Conservation (phyloP, 2,329 filamentous ascomycete species). For the Diplodia intermedia region DNA sequence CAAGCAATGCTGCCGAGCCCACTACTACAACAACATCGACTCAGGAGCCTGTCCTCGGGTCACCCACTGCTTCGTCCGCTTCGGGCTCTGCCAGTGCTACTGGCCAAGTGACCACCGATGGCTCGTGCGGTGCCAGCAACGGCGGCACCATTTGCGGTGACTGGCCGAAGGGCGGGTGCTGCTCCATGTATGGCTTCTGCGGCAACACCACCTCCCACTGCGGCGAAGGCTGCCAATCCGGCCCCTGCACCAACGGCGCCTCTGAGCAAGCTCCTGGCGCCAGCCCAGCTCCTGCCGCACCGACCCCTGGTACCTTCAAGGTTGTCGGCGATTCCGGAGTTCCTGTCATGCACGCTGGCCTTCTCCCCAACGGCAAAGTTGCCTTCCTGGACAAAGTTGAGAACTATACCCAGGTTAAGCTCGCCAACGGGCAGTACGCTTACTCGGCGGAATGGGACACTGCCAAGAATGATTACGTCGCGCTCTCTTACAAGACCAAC, state of each 20-base stretch:
- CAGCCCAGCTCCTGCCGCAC: constrained; percentile 55
- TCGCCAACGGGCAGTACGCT: constrained; percentile 62
- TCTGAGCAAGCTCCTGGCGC: constrained; percentile 50
- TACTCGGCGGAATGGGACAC: constrained; percentile 68
- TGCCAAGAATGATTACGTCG: constrained; percentile 53
- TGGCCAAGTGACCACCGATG: constrained; percentile 55
- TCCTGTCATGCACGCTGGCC: constrained; percentile 68
- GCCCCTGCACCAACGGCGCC: constrained; percentile 56
- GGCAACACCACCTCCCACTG: constrained; percentile 59
- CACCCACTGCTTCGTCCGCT: constrained; percentile 38
- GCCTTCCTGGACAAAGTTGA: constrained; percentile 70
- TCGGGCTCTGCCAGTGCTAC: constrained; percentile 34
- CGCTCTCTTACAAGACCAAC: constrained; percentile 63
- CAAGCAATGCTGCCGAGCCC: constrained; percentile 23
- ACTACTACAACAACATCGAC: constrained; percentile 4
- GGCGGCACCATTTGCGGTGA: constrained; percentile 59
- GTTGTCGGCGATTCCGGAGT: constrained; percentile 64
- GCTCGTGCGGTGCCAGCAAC: constrained; percentile 60
- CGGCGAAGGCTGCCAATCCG: constrained; percentile 64
- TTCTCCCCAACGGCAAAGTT: constrained; percentile 65
- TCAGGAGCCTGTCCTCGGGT: constrained; percentile 47
- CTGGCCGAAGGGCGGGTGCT: constrained; percentile 62
- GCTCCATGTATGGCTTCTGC: constrained; percentile 65
- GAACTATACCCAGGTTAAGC: constrained; percentile 64
- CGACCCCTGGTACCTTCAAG: constrained; percentile 56